Evolutionary conservation across 2,329 filamentous ascomycete genomes (phyloP).

Genomic region (Claviceps capensis): DNA sequence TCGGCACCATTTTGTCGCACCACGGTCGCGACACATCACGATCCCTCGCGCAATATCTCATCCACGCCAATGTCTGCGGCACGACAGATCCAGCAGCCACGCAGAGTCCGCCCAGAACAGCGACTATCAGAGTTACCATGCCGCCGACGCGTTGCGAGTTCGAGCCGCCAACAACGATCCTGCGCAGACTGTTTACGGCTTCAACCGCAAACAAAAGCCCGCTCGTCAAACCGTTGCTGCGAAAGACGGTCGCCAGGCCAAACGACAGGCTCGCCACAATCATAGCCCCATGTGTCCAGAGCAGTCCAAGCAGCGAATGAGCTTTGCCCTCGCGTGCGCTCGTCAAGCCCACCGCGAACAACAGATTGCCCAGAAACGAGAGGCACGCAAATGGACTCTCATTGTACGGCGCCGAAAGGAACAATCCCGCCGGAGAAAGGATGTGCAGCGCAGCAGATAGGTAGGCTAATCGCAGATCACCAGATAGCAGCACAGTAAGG

Average conservation of each 20-base stretch:
- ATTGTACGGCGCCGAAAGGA: slow-evolving; percentile 74
- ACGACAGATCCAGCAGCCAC: slow-evolving; percentile 53
- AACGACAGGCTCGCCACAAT: slow-evolving; percentile 55
- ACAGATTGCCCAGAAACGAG: slow-evolving; percentile 57
- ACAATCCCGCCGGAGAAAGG: slow-evolving; percentile 75
- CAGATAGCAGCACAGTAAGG: slow-evolving; percentile 45
- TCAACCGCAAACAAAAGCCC: slow-evolving; percentile 63
- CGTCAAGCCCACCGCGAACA: slow-evolving; percentile 43
- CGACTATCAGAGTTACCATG: slow-evolving; percentile 39
- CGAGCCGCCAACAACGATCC: slow-evolving; percentile 8
- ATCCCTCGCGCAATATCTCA: slow-evolving; percentile 44
- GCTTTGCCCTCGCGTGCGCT: neutral
- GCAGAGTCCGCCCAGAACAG: slow-evolving; percentile 52
- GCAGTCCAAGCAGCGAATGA: neutral
- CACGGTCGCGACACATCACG: slow-evolving; percentile 43
- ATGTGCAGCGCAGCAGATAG: slow-evolving; percentile 63
- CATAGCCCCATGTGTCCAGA: slow-evolving; percentile 32
- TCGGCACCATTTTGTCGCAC: slow-evolving; percentile 63
- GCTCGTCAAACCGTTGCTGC: slow-evolving; percentile 78
- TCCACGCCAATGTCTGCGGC: slow-evolving; percentile 67
- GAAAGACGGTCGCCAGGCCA: slow-evolving; percentile 56
- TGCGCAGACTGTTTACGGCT: slow-evolving; percentile 23
- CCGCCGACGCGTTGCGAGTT: slow-evolving; percentile 18
- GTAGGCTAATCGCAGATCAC: slow-evolving; percentile 43
- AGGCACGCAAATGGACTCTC: slow-evolving; percentile 70